phyloP scores from a whole-genome alignment of 2,329 filamentous ascomycete species.

The Drechslerella stenobrocha region DNA sequence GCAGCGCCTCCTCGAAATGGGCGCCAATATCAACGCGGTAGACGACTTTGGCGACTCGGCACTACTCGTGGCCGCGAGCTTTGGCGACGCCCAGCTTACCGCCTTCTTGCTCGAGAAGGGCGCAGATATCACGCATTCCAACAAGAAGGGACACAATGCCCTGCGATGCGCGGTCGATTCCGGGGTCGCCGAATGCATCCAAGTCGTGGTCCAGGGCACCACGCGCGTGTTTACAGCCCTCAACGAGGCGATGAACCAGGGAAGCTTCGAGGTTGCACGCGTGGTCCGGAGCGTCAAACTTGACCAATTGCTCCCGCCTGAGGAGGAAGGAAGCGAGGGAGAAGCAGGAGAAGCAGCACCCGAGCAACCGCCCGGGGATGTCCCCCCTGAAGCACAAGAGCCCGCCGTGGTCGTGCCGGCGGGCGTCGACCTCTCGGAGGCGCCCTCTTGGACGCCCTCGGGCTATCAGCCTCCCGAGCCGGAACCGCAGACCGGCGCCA shows the following conservation, averaged over 20 bases:
- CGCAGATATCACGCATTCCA: slow-evolving; percentile 55
- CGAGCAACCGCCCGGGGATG: not conserved
- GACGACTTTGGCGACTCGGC: slow-evolving; percentile 52
- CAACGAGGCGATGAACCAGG: slow-evolving; percentile 53
- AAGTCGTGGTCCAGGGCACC: slow-evolving; percentile 54
- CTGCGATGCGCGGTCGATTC: slow-evolving; percentile 53
- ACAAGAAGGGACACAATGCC: slow-evolving; percentile 53
- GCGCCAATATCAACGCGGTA: slow-evolving; percentile 34
- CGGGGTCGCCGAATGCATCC: slow-evolving; percentile 53
- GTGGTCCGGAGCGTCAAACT: slow-evolving; percentile 53
- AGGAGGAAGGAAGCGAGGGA: slow-evolving; percentile 3
- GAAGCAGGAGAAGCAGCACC: not conserved
- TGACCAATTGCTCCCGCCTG: slow-evolving; percentile 25
- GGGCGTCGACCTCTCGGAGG: too few species aligned
- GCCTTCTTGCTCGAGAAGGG: slow-evolving; percentile 55
- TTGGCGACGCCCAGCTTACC: slow-evolving; percentile 55
- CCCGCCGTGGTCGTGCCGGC: not conserved
- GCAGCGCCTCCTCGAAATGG: slow-evolving; percentile 23
- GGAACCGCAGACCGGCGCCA: too few species aligned
- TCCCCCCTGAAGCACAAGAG: not conserved
- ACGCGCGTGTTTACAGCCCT: slow-evolving; percentile 54
- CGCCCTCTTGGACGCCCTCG: too few species aligned
- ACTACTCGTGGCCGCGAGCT: slow-evolving; percentile 55
- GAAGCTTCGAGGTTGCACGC: slow-evolving; percentile 53
- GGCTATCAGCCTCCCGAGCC: too few species aligned